Evolutionary conservation across 2,329 filamentous ascomycete genomes (phyloP).

Genomic region (Fonsecaea monophora): DNA sequence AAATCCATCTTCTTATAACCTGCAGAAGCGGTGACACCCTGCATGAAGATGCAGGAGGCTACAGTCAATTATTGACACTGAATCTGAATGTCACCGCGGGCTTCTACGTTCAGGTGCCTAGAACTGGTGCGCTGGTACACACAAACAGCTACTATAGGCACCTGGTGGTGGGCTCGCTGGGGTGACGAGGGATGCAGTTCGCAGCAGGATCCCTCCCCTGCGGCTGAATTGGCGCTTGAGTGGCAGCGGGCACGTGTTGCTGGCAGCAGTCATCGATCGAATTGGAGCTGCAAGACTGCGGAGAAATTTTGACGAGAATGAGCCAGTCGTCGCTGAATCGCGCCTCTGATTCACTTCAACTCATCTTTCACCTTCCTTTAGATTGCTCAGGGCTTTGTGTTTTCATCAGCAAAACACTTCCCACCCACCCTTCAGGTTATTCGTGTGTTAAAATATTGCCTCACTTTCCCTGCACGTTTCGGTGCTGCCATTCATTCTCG

Average conservation of each 20-base stretch:
- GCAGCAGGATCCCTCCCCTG: not conserved
- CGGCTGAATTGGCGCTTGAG: not conserved
- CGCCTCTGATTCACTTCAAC: not conserved
- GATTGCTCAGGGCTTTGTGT: not conserved
- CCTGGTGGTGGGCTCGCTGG: not conserved
- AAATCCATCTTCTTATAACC: not conserved
- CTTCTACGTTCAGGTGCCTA: not conserved
- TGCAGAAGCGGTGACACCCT: not conserved
- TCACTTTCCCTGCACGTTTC: constrained; percentile 14
- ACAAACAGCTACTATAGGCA: not conserved
- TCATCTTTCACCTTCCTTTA: constrained; percentile 2
- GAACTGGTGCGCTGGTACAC: not conserved
- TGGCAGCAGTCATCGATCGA: not conserved
- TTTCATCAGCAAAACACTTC: constrained; percentile 16
- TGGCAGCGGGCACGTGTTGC: not conserved
- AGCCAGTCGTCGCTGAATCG: not conserved
- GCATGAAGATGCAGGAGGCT: not conserved
- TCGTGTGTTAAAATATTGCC: constrained; percentile 12
- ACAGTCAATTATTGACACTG: not conserved
- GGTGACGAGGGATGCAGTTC: not conserved
- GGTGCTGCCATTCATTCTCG: constrained; percentile 31
- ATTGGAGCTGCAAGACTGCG: constrained; percentile 4
- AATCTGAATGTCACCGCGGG: not conserved
- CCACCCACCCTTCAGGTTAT: not conserved
- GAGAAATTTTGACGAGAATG: not conserved